Evolutionary conservation across 139 green algal genomes (phyloP).

Genomic region (Chara braunii): DNA sequence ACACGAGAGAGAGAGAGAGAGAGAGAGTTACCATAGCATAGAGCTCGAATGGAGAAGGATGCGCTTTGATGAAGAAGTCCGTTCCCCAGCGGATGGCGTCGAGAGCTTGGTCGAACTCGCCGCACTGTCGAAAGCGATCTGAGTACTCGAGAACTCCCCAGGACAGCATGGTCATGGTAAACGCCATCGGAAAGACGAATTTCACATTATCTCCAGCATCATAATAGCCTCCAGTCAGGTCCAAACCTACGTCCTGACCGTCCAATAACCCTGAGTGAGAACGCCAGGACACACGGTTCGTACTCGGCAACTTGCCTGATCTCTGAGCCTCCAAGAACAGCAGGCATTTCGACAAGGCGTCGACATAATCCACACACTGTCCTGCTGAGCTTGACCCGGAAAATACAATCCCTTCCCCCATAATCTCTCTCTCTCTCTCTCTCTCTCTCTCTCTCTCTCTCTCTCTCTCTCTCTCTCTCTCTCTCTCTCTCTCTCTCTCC

Average conservation of each 20-base stretch:
- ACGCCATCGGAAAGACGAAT: conserved; percentile 51
- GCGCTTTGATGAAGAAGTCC: conserved; percentile 54
- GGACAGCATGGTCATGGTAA: conserved; percentile 42
- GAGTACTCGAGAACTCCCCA: conserved; percentile 53
- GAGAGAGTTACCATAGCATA: conserved; percentile 42
- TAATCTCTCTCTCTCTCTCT: too few relatives aligned
- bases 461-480: too few relatives aligned
- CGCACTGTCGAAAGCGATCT: too few relatives aligned
- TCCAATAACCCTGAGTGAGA: conserved; percentile 41
- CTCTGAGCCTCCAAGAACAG: conserved; percentile 37
- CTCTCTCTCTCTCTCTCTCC: too few relatives aligned
- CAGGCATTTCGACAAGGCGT: conserved; percentile 14
- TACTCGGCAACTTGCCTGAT: conserved; percentile 35
- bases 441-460: too few relatives aligned
- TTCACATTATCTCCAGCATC: conserved; percentile 58
- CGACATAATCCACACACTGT: conserved; percentile 20
- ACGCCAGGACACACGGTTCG: conserved; percentile 46
- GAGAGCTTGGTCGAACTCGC: conserved; percentile 21
- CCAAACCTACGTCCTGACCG: conserved; percentile 21
- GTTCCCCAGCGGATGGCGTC: conserved; percentile 46
- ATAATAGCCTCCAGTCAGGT: conserved; percentile 50
- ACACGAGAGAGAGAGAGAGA: too few relatives aligned
- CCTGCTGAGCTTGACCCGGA: too few relatives aligned
- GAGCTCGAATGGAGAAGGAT: conserved; percentile 43
- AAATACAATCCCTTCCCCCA: too few relatives aligned